Conservation (phyloP, 345 rosid species). For the Ailanthus altissimus region DNA sequence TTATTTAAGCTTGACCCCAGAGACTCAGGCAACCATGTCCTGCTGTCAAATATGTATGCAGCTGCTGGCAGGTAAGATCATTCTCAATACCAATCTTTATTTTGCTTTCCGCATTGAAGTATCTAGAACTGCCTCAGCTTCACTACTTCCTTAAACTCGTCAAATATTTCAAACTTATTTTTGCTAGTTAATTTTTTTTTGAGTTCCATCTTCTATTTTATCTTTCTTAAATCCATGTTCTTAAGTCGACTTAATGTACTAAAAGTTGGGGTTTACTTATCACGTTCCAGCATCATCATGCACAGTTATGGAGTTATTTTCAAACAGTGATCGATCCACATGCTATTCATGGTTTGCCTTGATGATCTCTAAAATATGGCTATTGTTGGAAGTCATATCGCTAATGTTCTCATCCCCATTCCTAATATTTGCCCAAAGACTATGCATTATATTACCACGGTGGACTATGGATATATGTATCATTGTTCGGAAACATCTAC, state of each 20-base stretch:
- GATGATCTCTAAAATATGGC: neutral
- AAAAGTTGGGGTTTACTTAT: neutral
- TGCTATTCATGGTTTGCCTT: neutral
- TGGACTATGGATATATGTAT: neutral
- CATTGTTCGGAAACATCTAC: neutral
- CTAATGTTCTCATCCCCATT: neutral
- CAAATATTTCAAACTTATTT: neutral
- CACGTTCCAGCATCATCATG: neutral
- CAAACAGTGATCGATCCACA: neutral
- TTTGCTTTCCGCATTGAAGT: conserved; percentile 5
- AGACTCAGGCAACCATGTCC: conserved; percentile 79
- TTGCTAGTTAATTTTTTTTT: neutral
- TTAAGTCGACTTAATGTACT: neutral
- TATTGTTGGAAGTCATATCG: no score
- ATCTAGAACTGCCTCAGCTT: neutral
- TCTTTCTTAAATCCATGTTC: neutral
- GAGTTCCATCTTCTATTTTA: neutral
- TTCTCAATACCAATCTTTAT: conserved; percentile 6
- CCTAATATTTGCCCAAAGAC: neutral
- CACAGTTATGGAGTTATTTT: neutral
- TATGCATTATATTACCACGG: neutral
- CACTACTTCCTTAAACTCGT: neutral
- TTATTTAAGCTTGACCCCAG: conserved; percentile 75
- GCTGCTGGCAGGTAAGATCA: conserved; percentile 67
- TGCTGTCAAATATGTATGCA: conserved; percentile 80